phyloP scores from a whole-genome alignment of 2,329 filamentous ascomycete genomes.

The Trichoderma arundinaceum region DNA sequence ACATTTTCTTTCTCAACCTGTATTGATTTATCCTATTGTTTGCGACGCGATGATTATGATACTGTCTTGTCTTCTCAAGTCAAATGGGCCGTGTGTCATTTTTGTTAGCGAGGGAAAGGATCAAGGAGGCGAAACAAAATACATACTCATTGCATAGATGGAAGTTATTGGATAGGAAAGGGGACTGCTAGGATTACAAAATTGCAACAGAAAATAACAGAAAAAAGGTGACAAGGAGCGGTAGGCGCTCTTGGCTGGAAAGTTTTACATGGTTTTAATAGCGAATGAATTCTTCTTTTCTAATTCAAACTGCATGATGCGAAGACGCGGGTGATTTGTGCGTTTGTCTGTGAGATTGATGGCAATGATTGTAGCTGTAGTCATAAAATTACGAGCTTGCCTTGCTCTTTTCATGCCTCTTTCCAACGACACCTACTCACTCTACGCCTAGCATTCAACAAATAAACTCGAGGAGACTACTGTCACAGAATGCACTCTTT shows the following conservation, averaged over 20 bases:
- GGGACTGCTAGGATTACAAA: not conserved
- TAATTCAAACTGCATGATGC: not conserved
- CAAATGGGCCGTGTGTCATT: slow-evolving; percentile 7
- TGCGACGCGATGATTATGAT: slow-evolving; percentile 15
- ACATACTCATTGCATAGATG: slow-evolving; percentile 7
- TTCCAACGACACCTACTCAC: too few species aligned
- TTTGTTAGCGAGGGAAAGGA: slow-evolving; percentile 16
- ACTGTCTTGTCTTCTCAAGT: slow-evolving; percentile 3
- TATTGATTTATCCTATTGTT: slow-evolving; percentile 14
- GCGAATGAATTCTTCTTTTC: not conserved
- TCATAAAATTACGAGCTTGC: too few species aligned
- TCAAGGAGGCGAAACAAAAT: not conserved
- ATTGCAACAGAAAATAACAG: not conserved
- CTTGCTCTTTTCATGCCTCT: too few species aligned
- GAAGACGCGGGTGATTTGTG: not conserved
- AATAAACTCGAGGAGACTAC: not conserved
- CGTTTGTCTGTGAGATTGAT: not conserved
- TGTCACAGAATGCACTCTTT: not conserved
- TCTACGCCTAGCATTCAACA: too few species aligned
- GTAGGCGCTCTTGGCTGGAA: slow-evolving; percentile 18
- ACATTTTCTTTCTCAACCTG: not conserved
- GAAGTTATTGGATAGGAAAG: slow-evolving; percentile 4
- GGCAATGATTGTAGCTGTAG: not conserved
- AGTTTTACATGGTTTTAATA: slow-evolving; percentile 1
- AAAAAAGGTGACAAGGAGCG: slow-evolving; percentile 4